Percentiles rank a stretch among this genome's conserved stretches.
Conservation (phyloP, 2,329 filamentous ascomycete genomes). For the Cladosporium sp. region DNA sequence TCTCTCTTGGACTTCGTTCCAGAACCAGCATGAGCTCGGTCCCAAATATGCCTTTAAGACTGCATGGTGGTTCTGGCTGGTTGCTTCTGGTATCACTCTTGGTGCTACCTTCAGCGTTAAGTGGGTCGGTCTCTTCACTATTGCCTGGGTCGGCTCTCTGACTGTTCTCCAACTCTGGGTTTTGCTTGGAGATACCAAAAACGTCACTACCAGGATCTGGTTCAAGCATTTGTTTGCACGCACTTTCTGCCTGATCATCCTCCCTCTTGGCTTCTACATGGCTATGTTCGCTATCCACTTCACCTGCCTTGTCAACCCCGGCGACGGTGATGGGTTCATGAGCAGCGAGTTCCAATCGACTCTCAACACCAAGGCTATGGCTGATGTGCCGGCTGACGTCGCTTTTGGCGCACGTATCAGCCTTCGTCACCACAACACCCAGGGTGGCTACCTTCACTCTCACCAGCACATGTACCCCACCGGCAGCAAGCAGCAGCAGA, state of each 20-base stretch:
- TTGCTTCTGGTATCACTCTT: slow-evolving; percentile 77
- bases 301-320: slow-evolving; percentile 84
- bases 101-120: slow-evolving; percentile 94
- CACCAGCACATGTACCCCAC: slow-evolving; percentile 96
- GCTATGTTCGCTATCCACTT: slow-evolving; percentile 98
- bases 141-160: slow-evolving; percentile 92
- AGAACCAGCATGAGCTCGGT: slow-evolving; percentile 93
- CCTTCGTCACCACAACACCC: slow-evolving; percentile 92
- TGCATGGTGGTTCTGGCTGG: slow-evolving; percentile 98
- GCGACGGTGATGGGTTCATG: slow-evolving; percentile 98
- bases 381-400: slow-evolving; percentile 88
- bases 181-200: slow-evolving; percentile 81
- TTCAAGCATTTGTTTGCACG: slow-evolving; percentile 93
- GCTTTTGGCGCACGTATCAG: slow-evolving; percentile 80
- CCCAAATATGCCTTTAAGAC: slow-evolving; percentile 81
- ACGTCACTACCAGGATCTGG: slow-evolving; percentile 77
- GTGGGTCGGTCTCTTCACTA: slow-evolving; percentile 98
- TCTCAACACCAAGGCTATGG: slow-evolving; percentile 93
- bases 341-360: slow-evolving; percentile 98
- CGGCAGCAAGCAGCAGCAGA: slow-evolving; percentile 97
- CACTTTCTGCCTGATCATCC: slow-evolving; percentile 83
- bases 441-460: slow-evolving; percentile 95
- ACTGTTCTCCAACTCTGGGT: slow-evolving; percentile 94
- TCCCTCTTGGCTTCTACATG: slow-evolving; percentile 88
- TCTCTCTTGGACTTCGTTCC: slow-evolving; percentile 86